Base-by-base conservation (phyloP, 768 basidiomycete species). In the Xerocomellus amylosporus region DNA sequence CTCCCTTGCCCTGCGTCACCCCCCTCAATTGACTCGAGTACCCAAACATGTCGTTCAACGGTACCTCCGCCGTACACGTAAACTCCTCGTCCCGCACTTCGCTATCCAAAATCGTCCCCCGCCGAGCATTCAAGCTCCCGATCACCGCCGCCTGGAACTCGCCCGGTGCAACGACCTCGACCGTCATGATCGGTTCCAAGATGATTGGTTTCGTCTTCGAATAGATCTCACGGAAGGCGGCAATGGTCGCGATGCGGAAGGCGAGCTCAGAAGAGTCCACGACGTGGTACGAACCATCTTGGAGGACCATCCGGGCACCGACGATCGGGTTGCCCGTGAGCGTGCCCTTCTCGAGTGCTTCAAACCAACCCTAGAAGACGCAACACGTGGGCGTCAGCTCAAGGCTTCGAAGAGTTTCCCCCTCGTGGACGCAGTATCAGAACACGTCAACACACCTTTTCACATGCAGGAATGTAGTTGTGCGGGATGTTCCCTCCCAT, bases 31-130 rank as follows among this genome's bases (percentile, higher is more conserved):
- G 89, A 64, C 86, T 92, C 36, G 94, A 95, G 70, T 98, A 98
- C 17, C 93, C 91, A 67, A 99, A 99, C 96, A 98, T 98, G 63
- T 98, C 96, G 71, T 93, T 97, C 72, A 99, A 71, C 8, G 92
- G 86, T 13, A 99, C 95, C 66, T 98, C 96, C 20, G 93, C 93
- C 28, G 82, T 79, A 51, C 88, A 82, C 5, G 91, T 93, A 67
- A 99, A 98, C 73, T 99, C 96, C 62, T 98, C 97, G 61, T 97
- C 95, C 40, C 96, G 86, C 31, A 96, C 88, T 73, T 98, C 97
- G 62, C 90, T 96, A 64, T 98, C 96, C 39, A 95, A 76, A 65
- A 99, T 97, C 3, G 90, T 93, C 5, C 97, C 97, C 43, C 93
- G 85, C 28, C 97, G 84, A 47, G 87, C 83, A 69, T 97, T 99